These are phyloP conservation scores for Opeltia flavorubescens DNA, from an alignment of 495 filamentous ascomycete genomes.

Conservation along the genomic window DNA sequence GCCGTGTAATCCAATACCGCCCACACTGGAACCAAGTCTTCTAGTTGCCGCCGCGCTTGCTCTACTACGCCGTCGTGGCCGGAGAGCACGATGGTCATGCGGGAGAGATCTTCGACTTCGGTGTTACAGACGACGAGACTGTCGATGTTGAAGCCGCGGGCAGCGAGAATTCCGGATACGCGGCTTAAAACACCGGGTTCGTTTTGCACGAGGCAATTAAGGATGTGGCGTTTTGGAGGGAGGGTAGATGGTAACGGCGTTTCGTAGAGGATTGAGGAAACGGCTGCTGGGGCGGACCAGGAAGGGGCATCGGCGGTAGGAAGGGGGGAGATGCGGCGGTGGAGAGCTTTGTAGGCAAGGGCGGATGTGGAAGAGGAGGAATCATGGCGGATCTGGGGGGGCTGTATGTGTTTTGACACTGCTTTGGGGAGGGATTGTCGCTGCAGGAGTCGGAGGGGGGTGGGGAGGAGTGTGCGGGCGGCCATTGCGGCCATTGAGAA, in stretches of 20 bases:
- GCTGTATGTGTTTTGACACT: constrained; percentile 14
- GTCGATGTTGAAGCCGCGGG: constrained; percentile 98
- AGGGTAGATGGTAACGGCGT: constrained; percentile 71
- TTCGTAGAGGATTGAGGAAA: constrained; percentile 97
- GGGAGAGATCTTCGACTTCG: constrained; percentile 90
- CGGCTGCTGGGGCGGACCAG: constrained; percentile 90
- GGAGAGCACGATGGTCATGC: constrained; percentile 95
- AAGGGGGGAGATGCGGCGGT: constrained; percentile 70
- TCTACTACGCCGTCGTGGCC: constrained; percentile 96
- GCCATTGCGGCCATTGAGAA: constrained; percentile 12
- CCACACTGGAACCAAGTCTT: constrained; percentile 96
- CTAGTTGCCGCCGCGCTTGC: constrained; percentile 88
- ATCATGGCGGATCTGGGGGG: constrained; percentile 13
- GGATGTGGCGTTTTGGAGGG: constrained; percentile 82
- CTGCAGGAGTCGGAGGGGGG: background rate
- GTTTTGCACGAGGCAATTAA: constrained; percentile 98
- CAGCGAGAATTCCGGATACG: constrained; percentile 90
- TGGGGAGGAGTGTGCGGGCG: constrained; percentile 1
- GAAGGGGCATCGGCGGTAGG: constrained; percentile 60
- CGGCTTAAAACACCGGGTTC: constrained; percentile 94
- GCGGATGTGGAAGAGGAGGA: constrained; percentile 66
- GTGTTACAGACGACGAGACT: constrained; percentile 94
- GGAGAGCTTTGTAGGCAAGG: constrained; percentile 93
- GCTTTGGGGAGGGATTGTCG: constrained; percentile 2
- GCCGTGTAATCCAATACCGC: constrained; percentile 92